Conservation (phyloP, 306 rosid species). For the Cicer yamashitae region DNA sequence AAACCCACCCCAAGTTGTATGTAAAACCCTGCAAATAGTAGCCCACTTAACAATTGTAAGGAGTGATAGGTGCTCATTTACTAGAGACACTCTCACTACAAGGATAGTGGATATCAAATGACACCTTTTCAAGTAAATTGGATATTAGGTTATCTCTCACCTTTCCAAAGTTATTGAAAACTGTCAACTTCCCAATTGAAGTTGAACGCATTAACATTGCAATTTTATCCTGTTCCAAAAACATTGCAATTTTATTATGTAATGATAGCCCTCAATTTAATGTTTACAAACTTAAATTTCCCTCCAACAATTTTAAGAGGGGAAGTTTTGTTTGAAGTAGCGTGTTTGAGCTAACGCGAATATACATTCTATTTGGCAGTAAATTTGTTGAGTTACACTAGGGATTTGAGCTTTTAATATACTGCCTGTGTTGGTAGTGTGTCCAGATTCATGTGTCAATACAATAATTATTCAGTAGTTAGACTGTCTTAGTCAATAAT, state of each 20-base stretch:
- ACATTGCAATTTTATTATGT: neutral
- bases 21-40: neutral
- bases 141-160: neutral
- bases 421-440: slow-evolving; percentile 19
- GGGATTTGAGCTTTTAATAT: slow-evolving; percentile 36
- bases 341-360: slow-evolving; percentile 17
- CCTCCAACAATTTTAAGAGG: neutral
- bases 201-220: neutral
- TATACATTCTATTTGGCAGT: neutral
- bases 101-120: slow-evolving; percentile 7
- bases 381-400: slow-evolving; percentile 26
- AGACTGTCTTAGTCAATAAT: neutral
- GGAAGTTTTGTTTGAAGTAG: slow-evolving; percentile 26
- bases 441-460: too few relatives aligned
- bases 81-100: neutral
- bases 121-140: slow-evolving; percentile 15
- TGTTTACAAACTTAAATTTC: neutral
- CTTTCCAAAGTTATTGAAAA: neutral
- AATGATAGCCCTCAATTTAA: neutral
- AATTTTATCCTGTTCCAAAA: too few relatives aligned
- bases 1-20: neutral
- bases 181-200: neutral
- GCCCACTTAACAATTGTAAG: neutral
- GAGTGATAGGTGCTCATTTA: neutral
- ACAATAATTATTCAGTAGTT: too few relatives aligned